Evolutionary conservation across 2,329 filamentous ascomycete genomes (phyloP).

Genomic region (Fusarium haematococcum): DNA sequence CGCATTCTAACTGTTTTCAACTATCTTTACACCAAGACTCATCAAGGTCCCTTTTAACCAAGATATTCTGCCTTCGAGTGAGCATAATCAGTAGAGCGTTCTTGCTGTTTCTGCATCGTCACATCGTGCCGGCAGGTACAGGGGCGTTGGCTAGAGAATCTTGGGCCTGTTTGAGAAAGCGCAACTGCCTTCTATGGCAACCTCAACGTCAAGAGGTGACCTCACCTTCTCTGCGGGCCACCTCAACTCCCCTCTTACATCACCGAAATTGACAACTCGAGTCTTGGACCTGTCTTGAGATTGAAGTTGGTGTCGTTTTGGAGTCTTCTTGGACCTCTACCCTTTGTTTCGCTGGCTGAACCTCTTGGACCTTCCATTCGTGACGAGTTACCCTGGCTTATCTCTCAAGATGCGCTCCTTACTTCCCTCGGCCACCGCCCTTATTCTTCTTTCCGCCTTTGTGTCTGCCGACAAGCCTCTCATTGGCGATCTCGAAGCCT

Average conservation of each 20-base stretch:
- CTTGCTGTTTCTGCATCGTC: not conserved
- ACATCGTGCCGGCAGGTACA: not conserved
- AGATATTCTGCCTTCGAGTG: not conserved
- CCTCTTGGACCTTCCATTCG: not conserved
- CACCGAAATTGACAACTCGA: not conserved
- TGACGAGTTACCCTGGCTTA: not conserved
- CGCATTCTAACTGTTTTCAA: not conserved
- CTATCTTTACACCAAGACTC: not conserved
- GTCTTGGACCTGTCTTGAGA: conserved; percentile 10
- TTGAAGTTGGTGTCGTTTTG: conserved; percentile 28
- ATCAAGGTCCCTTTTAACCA: not conserved
- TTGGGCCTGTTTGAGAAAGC: not conserved
- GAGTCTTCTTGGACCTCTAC: conserved; percentile 35
- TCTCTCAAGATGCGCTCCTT: conserved; percentile 21
- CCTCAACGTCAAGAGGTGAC: not conserved
- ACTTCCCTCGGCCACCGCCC: not conserved
- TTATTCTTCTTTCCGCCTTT: conserved; percentile 3
- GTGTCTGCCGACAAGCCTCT: conserved; percentile 28
- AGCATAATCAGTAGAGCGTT: not conserved
- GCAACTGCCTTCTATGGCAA: conserved; percentile 17
- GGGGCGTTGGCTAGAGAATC: no score
- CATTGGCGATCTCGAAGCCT: conserved; percentile 22
- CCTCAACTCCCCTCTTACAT: conserved; percentile 22
- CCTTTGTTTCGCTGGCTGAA: not conserved
- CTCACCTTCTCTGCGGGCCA: not conserved